These are phyloP conservation scores for Penicillium bovifimosum DNA, from an alignment of 495 filamentous ascomycete genomes.

Conservation along the genomic window DNA sequence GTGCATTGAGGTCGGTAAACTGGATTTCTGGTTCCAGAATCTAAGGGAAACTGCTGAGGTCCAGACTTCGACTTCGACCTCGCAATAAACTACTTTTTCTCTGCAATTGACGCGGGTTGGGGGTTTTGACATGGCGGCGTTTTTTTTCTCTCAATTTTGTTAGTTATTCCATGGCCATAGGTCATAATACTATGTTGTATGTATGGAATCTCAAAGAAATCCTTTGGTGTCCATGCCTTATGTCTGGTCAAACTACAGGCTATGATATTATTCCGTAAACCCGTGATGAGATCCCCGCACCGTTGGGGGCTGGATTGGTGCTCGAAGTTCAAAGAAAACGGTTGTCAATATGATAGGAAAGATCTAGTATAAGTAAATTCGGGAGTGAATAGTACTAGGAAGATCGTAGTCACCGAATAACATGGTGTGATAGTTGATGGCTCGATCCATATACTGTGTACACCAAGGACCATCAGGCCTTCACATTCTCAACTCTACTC, in stretches of 20 bases:
- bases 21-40: slow-evolving; percentile 57
- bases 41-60: slow-evolving; percentile 29
- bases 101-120: neutral
- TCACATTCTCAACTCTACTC: too few species aligned
- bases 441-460: too few species aligned
- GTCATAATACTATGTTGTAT: slow-evolving; percentile 3
- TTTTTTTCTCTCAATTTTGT: neutral
- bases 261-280: neutral
- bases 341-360: too few species aligned
- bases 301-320: too few species aligned
- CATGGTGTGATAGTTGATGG: too few species aligned
- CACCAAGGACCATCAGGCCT: too few species aligned
- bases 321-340: too few species aligned
- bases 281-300: too few species aligned
- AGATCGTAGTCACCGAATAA: too few species aligned
- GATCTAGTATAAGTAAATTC: too few species aligned
- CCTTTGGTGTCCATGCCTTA: neutral
- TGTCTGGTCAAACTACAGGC: neutral
- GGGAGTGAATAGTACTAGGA: too few species aligned
- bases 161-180: neutral
- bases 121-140: neutral
- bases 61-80: neutral
- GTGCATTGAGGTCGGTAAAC: slow-evolving; percentile 52
- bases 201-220: slow-evolving; percentile 1
- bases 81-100: neutral